Evolutionary conservation across 2,329 filamentous ascomycete species (phyloP), one percentile per base, ranked within the genome.

Genomic region (Ophiosphaerella korrae): DNA sequence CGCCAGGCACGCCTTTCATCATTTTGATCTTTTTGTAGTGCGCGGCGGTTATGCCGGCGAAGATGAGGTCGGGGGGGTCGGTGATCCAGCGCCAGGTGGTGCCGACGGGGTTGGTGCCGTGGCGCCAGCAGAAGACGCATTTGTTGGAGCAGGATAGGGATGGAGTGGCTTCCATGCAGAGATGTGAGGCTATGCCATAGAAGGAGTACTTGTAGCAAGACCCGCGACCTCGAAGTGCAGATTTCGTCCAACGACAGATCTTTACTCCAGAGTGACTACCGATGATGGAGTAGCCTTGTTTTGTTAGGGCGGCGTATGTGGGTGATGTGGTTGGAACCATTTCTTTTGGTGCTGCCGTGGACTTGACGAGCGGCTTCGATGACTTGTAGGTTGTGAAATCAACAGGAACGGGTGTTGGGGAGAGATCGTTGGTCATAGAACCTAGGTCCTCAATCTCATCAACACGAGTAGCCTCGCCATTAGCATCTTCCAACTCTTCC

Each of bases 1-100:
- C 91, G 5, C 94, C 94, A 0, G 94, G 93, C 1, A 97, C 90
- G 45, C 93, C 94, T 44, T 90, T 89, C 81, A 97, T 83, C 88
- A 95, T 94, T 74, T 96, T 96, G 76, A 97, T 97, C 77, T 97
- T 97, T 69, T 93, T 88, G 80, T 97, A 97, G 74, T 97, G 94
- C 13, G 88, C 89, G 52, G 88, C 87, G 72, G 95, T 96, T 57
- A 96, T 91, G 42, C 93, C 93, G 33, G 88, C 78, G 69, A 97
- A 96, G 63, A 97, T 96, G 64, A 92, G 74, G 21, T 96, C 88
- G 0, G 93, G 92, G 0, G 90, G 88, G 69, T 97, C 94, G 26
- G 97, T 90, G 43, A 92, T 85, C 93, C 93, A 99, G 53, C 93
- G 87, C 93, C 94, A 97, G 4, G 89, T 96, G 2, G 94, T 97